Evolutionary conservation across 2,329 filamentous ascomycete genomes (phyloP).

Genomic region (Hymenoscyphus fraxineus): DNA sequence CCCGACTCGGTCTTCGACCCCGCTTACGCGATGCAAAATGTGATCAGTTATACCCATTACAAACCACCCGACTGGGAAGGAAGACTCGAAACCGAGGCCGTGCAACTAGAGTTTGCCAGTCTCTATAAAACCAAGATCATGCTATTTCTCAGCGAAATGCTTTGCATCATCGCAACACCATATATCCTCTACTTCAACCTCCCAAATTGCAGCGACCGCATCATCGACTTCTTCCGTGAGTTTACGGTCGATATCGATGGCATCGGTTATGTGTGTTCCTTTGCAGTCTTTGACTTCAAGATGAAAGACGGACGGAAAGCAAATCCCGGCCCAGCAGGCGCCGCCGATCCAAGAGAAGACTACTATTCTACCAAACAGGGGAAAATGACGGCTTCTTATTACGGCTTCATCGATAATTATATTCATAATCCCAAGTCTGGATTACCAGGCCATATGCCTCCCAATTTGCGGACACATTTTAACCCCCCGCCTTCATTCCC

Average conservation of each 20-base stretch:
- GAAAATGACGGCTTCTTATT: conserved; percentile 97
- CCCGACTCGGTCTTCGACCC: conserved; percentile 90
- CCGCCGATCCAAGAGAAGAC: conserved; percentile 68
- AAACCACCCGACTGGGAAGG: conserved; percentile 85
- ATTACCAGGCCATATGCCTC: conserved; percentile 57
- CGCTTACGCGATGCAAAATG: conserved; percentile 79
- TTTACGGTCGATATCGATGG: conserved; percentile 97
- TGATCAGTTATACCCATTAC: conserved; percentile 91
- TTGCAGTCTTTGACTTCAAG: conserved; percentile 96
- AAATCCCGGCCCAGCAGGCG: conserved; percentile 36
- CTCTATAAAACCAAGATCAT: conserved; percentile 90
- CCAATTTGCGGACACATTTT: conserved; percentile 56
- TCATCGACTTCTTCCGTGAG: conserved; percentile 97
- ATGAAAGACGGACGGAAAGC: conserved; percentile 61
- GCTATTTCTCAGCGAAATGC: conserved; percentile 87
- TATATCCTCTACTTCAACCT: conserved; percentile 84
- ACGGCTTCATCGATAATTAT: conserved; percentile 93
- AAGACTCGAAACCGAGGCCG: conserved; percentile 88
- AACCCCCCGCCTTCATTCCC: conserved; percentile 74
- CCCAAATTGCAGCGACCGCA: conserved; percentile 82
- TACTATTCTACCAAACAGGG: conserved; percentile 95
- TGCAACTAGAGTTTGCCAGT: conserved; percentile 83
- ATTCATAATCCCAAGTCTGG: conserved; percentile 68
- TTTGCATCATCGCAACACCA: conserved; percentile 89
- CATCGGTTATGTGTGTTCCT: conserved; percentile 92